These are phyloP conservation scores for Entomortierella lignicola DNA, from an alignment of 192 early-diverging fungal genomes.

Conservation along the genomic window DNA sequence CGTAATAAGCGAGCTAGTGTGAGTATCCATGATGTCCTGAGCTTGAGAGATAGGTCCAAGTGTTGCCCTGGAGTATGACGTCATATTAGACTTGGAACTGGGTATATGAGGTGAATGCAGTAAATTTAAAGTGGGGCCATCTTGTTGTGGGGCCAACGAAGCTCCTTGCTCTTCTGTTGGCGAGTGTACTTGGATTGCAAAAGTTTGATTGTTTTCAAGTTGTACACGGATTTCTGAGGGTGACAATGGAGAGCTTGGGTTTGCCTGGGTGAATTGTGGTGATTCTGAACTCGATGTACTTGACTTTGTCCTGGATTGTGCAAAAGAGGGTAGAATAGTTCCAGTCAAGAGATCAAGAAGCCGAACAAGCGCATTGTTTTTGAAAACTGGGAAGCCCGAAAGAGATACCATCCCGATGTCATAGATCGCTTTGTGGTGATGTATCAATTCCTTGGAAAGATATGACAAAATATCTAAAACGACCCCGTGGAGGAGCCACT, in stretches of 20 bases:
- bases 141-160: conserved; percentile 16
- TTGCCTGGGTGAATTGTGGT: conserved; percentile 9
- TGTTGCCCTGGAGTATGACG: conserved; percentile 11
- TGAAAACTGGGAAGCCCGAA: conserved; percentile 64
- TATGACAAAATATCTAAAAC: conserved; percentile 57
- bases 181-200: conserved; percentile 45
- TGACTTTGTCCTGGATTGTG: conserved; percentile 16
- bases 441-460: conserved; percentile 28
- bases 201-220: conserved; percentile 42
- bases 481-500: conserved; percentile 60
- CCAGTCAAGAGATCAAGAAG: conserved; percentile 58
- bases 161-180: conserved; percentile 40
- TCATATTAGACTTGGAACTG: conserved; percentile 31
- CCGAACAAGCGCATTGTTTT: conserved; percentile 49
- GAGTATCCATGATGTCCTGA: conserved; percentile 54
- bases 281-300: conserved; percentile 3
- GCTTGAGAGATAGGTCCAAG: conserved; percentile 9
- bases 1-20: conserved; percentile 61
- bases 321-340: conserved; percentile 60
- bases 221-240: conserved; percentile 50
- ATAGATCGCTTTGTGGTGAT: conserved; percentile 57
- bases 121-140: conserved; percentile 2
- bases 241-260: conserved; percentile 12
- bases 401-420: conserved; percentile 64
- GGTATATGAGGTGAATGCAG: conserved; percentile 16